These are phyloP conservation scores for Farysia itapuensis DNA, from an alignment of 1,284 basidiomycete species.

Conservation along the genomic window DNA sequence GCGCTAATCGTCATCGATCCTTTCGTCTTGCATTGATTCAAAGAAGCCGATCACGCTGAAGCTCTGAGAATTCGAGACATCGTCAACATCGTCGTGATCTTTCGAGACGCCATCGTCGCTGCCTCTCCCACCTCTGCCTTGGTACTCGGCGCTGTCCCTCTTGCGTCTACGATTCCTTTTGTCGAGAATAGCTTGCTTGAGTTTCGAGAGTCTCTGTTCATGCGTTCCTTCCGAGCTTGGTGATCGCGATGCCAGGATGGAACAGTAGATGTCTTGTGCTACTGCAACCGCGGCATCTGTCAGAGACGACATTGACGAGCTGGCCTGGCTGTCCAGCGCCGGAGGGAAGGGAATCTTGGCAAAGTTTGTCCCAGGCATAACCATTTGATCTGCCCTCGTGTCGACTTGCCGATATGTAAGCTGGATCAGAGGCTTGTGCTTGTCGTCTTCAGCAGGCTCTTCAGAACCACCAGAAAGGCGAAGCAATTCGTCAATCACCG, in stretches of 20 bases:
- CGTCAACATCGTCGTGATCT: neutral
- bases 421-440: conserved; percentile 11
- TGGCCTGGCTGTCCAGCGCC: no score
- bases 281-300: conserved; percentile 15
- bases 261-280: conserved; percentile 45
- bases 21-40: no score
- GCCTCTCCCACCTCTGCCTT: conserved; percentile 39
- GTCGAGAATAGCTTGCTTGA: conserved; percentile 67
- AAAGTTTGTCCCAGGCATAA: neutral
- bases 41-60: no score
- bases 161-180: conserved; percentile 58
- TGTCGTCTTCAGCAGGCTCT: no score
- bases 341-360: conserved; percentile 16
- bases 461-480: no score
- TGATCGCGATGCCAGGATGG: conserved; percentile 53
- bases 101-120: conserved; percentile 22
- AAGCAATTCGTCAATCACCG: no score
- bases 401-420: conserved; percentile 17
- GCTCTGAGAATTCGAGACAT: no score
- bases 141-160: conserved; percentile 40
- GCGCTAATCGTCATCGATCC: no score
- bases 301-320: conserved; percentile 14
- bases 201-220: conserved; percentile 10
- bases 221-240: neutral
- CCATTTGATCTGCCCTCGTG: neutral